phyloP scores from a whole-genome alignment of 1,139 yeast genomes.

The Taphrina sp. region DNA sequence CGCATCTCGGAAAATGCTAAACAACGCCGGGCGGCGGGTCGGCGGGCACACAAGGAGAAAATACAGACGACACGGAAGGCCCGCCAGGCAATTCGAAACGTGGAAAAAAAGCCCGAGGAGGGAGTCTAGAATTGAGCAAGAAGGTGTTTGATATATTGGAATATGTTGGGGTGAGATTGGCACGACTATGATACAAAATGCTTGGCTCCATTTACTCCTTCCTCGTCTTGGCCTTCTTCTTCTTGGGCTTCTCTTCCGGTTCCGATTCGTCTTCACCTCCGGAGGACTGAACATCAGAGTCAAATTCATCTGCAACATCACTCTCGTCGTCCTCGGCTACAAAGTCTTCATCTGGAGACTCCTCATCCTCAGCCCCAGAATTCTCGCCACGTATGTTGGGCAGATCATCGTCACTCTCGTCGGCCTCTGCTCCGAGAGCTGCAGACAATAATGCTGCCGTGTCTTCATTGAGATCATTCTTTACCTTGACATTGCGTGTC shows the following conservation, averaged over 20 bases:
- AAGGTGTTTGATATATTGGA: too few species aligned
- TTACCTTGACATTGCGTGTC: constrained; percentile 73
- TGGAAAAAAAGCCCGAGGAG: too few species aligned
- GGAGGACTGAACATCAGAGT: constrained; percentile 57
- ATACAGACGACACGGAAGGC: too few species aligned
- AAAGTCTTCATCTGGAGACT: constrained; percentile 40
- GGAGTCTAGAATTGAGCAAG: too few species aligned
- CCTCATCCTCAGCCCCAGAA: constrained; percentile 53
- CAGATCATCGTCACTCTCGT: constrained; percentile 61
- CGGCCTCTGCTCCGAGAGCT: constrained; percentile 53
- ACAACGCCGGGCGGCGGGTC: too few species aligned
- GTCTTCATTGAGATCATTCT: constrained; percentile 86
- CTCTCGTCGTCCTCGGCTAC: constrained; percentile 45
- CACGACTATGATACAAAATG: too few species aligned
- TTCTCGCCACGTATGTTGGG: constrained; percentile 55
- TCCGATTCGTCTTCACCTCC: constrained; percentile 15
- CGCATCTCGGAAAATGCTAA: too few species aligned
- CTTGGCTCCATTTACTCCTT: background rate
- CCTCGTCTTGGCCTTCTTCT: constrained; percentile 7
- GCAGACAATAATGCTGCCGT: constrained; percentile 68
- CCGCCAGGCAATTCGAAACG: too few species aligned
- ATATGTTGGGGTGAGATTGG: too few species aligned
- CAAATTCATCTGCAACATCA: constrained; percentile 86
- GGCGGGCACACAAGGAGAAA: too few species aligned
- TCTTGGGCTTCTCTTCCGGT: constrained; percentile 5